Percentiles rank a stretch among this genome's conserved stretches.
Evolutionary conservation across 257 asterid species (phyloP).

Genomic region (Mentha longifolia): DNA sequence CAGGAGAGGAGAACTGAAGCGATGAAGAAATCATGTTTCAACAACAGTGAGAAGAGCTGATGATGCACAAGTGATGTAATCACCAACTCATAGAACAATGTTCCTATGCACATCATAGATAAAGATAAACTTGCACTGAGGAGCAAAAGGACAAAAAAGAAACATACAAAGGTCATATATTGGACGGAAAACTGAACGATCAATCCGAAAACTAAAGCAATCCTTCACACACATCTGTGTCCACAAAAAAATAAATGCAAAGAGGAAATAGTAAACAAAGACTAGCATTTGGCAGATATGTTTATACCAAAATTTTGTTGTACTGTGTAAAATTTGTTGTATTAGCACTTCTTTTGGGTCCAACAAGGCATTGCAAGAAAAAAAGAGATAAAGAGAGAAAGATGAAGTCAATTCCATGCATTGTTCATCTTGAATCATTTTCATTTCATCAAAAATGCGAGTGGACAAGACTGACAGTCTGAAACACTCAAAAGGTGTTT

Average conservation of each 20-base stretch:
- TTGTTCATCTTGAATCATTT: slow-evolving; percentile 3
- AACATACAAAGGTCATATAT: not conserved
- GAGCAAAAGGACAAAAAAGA: not conserved
- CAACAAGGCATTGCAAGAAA: not conserved
- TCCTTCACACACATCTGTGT: not conserved
- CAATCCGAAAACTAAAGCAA: not conserved
- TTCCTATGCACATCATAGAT: not conserved
- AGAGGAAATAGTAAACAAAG: not conserved
- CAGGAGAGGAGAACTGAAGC: not conserved
- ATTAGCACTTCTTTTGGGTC: not conserved
- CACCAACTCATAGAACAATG: not conserved
- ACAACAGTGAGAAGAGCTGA: not conserved
- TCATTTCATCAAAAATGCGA: slow-evolving; percentile 35
- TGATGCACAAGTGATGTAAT: not conserved
- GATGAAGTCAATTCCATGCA: not conserved
- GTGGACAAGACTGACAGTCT: slow-evolving; percentile 14
- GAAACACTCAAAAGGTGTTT: slow-evolving; percentile 14
- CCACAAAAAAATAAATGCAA: too few species aligned
- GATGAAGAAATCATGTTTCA: slow-evolving; percentile 1
- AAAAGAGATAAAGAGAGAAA: not conserved
- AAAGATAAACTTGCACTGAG: not conserved
- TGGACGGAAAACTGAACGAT: not conserved
- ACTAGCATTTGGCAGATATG: not conserved
- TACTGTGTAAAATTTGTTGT: not conserved
- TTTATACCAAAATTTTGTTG: not conserved